A percentile compares a stretch with the other conserved stretches of the same genome.
Evolutionary conservation across 2,329 filamentous ascomycete genomes (phyloP).

Genomic region (Purpureocillium lavendulum): DNA sequence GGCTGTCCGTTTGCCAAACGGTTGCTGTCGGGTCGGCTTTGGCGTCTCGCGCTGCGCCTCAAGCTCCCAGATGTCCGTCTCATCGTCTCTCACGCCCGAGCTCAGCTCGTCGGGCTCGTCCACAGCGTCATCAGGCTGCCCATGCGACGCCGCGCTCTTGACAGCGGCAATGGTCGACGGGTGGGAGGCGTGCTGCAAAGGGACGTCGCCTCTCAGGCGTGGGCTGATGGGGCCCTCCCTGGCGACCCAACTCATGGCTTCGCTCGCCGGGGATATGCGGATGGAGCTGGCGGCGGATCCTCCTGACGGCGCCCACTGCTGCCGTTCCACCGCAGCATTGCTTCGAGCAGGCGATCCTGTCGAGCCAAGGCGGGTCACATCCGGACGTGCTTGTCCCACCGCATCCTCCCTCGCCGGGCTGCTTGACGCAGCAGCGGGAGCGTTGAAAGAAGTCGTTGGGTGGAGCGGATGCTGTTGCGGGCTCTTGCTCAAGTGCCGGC

Average conservation of each 20-base stretch:
- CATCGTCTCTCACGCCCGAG: conserved; percentile 23
- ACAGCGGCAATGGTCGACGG: conserved; percentile 3
- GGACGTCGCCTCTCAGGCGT: conserved; percentile 23
- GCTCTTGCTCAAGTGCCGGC: conserved; percentile 18
- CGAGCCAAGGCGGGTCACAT: too few species aligned
- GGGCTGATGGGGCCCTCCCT: conserved; percentile 28
- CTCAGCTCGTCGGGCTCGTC: conserved; percentile 9
- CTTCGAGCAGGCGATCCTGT: too few species aligned
- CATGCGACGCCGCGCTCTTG: conserved; percentile 2
- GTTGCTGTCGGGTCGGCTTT: conserved; percentile 17
- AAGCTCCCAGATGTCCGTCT: conserved; percentile 48
- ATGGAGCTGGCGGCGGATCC: conserved; percentile 24
- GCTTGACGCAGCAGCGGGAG: conserved; percentile 6
- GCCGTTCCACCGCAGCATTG: too few species aligned
- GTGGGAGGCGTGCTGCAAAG: conserved; percentile 19
- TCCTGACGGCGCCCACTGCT: conserved; percentile 7
- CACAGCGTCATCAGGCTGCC: conserved; percentile 8
- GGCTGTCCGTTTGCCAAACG: conserved; percentile 18
- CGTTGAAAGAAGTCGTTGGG: conserved; percentile 7
- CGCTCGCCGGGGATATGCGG: conserved; percentile 20
- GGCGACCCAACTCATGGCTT: conserved; percentile 35
- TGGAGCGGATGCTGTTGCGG: conserved; percentile 10
- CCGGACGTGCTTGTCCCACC: not conserved
- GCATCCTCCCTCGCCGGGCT: conserved; percentile 15
- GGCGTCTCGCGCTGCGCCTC: conserved; percentile 43